Conservation (phyloP, 208 protist genomes). For the Trypanosoma platydactyli region DNA sequence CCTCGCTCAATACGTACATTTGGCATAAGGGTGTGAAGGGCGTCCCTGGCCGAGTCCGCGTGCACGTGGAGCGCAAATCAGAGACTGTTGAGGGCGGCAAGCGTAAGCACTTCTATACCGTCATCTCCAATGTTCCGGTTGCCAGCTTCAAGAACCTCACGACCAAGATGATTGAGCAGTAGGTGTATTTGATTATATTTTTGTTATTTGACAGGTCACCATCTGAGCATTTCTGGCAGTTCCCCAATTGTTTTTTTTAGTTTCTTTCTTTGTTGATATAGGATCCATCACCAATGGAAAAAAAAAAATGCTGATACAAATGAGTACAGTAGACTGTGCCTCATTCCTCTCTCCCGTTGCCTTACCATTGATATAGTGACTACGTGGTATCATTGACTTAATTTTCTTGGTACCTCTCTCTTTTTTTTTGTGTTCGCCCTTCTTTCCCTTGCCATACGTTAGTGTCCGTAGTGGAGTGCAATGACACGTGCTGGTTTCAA, state of each 20-base stretch:
- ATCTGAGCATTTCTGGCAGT: neutral
- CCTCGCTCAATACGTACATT: conserved; percentile 96
- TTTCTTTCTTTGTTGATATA: neutral
- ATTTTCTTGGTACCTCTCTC: conserved; percentile 7
- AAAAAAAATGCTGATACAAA: too few relatives aligned
- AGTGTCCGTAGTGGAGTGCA: conserved; percentile 23
- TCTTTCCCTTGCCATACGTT: conserved; percentile 4
- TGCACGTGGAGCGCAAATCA: conserved; percentile 90
- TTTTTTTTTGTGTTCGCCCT: conserved; percentile 6
- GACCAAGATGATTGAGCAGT: conserved; percentile 78
- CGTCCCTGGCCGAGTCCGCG: conserved; percentile 93
- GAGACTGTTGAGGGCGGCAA: conserved; percentile 80
- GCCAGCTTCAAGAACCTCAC: conserved; percentile 85
- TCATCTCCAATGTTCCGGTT: conserved; percentile 88
- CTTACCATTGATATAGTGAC: too few relatives aligned
- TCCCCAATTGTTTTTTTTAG: neutral
- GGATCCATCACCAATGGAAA: neutral
- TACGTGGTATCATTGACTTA: neutral
- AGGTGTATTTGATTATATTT: conserved; percentile 1
- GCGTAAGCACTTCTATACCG: conserved; percentile 90
- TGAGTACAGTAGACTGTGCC: too few relatives aligned
- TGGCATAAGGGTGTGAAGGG: conserved; percentile 97
- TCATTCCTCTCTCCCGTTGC: too few relatives aligned
- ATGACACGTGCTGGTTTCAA: conserved; percentile 84
- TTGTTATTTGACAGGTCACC: neutral